Base-by-base conservation (phyloP, 208 protist species). In the Acanthamoeba divionensis region DNA sequence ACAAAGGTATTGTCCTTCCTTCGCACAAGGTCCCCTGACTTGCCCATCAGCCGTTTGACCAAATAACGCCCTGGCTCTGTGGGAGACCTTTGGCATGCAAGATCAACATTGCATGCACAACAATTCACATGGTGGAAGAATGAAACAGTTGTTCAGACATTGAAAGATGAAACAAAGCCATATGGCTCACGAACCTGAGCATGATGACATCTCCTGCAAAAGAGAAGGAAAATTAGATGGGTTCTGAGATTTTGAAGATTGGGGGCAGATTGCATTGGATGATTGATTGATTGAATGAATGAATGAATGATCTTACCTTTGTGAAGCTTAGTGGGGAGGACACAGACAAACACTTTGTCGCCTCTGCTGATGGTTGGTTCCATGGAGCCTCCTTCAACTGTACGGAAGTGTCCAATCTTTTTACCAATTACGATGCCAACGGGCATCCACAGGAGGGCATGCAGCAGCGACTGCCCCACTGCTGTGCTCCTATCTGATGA, bases 191-290 rank as follows among this genome's bases (percentile, higher is more conserved):
- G 66, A 38, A 80, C 69, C 18, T 60, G 69, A 80, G 41, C 9
- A 80, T 33, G 10, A 80, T 48, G n/a, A 80, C 44, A 48, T 80
- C 69, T 13, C 69, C 69, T n/a, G n/a, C n/a, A n/a, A n/a, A n/a
- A n/a, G n/a, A n/a, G n/a, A n/a, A n/a, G n/a, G n/a, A n/a, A n/a
- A n/a, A n/a, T n/a, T n/a, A n/a, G n/a, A n/a, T n/a, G n/a, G n/a
- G n/a, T n/a, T n/a, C n/a, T n/a, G n/a, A n/a, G n/a, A n/a, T n/a
- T n/a, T n/a, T n/a, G n/a, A n/a, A n/a, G n/a, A n/a, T n/a, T n/a
- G n/a, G n/a, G n/a, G n/a, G n/a, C n/a, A n/a, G n/a, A n/a, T n/a
- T n/a, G n/a, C n/a, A n/a, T n/a, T n/a, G n/a, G n/a, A n/a, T n/a
- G n/a, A n/a, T n/a, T n/a, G n/a, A n/a, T n/a, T n/a, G n/a, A n/a